These are phyloP conservation scores for Paramyrothecium roridum DNA, from an alignment of 2,329 filamentous ascomycete genomes.

Conservation along the genomic window DNA sequence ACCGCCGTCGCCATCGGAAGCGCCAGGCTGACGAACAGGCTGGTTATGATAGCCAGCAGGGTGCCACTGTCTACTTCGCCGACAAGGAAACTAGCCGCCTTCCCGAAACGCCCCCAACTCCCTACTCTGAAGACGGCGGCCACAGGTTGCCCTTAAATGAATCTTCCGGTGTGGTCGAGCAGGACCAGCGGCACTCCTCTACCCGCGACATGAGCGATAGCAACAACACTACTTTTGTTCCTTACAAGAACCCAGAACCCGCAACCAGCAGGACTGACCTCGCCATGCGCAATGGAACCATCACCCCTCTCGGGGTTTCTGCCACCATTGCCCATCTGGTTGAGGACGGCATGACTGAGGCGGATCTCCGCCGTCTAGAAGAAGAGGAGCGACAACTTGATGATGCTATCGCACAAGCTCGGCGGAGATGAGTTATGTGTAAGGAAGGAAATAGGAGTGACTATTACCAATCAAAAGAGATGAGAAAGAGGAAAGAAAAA, in stretches of 20 bases:
- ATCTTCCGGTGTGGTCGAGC: not conserved
- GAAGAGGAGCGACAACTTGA: slow-evolving; percentile 58
- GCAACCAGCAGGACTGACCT: slow-evolving; percentile 12
- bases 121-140: slow-evolving; percentile 39
- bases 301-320: slow-evolving; percentile 26
- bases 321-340: slow-evolving; percentile 48
- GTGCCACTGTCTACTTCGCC: slow-evolving; percentile 35
- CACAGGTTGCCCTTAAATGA: slow-evolving; percentile 14
- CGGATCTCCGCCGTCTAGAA: slow-evolving; percentile 52
- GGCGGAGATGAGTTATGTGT: slow-evolving; percentile 14
- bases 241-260: slow-evolving; percentile 7
- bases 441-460: not conserved
- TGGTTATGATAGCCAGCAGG: slow-evolving; percentile 18
- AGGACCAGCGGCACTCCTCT: not conserved
- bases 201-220: not conserved
- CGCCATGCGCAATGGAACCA: slow-evolving; percentile 11
- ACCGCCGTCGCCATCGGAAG: slow-evolving; percentile 31
- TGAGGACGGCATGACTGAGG: slow-evolving; percentile 59
- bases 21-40: slow-evolving; percentile 8
- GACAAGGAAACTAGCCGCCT: slow-evolving; percentile 42
- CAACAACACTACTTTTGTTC: slow-evolving; percentile 1
- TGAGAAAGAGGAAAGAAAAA: no score
- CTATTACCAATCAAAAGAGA: not conserved
- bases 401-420: slow-evolving; percentile 49
- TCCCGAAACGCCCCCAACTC: slow-evolving; percentile 36